A percentile compares a stretch with the other conserved stretches of the same genome.
Evolutionary conservation across 345 rosid genomes (phyloP).

Genomic region (Boechera retrofracta): DNA sequence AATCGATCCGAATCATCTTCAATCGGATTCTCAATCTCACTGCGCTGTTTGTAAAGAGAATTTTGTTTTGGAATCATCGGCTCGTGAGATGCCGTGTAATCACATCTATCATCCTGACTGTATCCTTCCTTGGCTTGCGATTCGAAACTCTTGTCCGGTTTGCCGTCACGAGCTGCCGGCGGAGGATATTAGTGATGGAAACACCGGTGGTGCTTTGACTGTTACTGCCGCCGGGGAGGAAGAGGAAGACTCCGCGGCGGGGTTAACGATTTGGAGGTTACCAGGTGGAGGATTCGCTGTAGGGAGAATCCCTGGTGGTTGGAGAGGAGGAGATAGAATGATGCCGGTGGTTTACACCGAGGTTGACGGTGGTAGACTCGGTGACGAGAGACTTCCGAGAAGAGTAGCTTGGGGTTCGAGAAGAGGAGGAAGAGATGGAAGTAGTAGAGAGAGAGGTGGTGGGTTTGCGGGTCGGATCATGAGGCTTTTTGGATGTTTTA

Average conservation of each 20-base stretch:
- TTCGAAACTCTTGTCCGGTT: slow-evolving; percentile 90
- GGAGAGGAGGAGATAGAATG: slow-evolving; percentile 74
- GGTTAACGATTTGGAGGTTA: slow-evolving; percentile 90
- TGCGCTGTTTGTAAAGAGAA: slow-evolving; percentile 94
- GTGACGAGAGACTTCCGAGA: slow-evolving; percentile 61
- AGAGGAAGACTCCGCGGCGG: slow-evolving; percentile 61
- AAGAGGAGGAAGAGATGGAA: slow-evolving; percentile 56
- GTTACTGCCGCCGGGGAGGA: slow-evolving; percentile 9
- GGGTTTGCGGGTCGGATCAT: slow-evolving; percentile 57
- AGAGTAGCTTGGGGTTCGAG: slow-evolving; percentile 77
- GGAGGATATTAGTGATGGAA: slow-evolving; percentile 30
- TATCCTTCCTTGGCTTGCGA: slow-evolving; percentile 87
- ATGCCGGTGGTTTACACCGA: slow-evolving; percentile 89
- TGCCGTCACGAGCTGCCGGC: slow-evolving; percentile 88
- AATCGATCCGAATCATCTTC: slow-evolving; percentile 50
- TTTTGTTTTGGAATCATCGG: slow-evolving; percentile 67
- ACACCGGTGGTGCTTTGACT: neutral
- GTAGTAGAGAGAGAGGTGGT: slow-evolving; percentile 56
- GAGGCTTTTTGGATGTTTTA: slow-evolving; percentile 65
- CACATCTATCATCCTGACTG: slow-evolving; percentile 91
- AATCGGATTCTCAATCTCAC: slow-evolving; percentile 66
- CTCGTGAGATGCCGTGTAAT: slow-evolving; percentile 94
- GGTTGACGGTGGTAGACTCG: slow-evolving; percentile 80
- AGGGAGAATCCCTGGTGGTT: slow-evolving; percentile 78
- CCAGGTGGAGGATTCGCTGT: slow-evolving; percentile 97